phyloP scores from a whole-genome alignment of 2,329 filamentous ascomycete genomes.

The Neonectria faginata region DNA sequence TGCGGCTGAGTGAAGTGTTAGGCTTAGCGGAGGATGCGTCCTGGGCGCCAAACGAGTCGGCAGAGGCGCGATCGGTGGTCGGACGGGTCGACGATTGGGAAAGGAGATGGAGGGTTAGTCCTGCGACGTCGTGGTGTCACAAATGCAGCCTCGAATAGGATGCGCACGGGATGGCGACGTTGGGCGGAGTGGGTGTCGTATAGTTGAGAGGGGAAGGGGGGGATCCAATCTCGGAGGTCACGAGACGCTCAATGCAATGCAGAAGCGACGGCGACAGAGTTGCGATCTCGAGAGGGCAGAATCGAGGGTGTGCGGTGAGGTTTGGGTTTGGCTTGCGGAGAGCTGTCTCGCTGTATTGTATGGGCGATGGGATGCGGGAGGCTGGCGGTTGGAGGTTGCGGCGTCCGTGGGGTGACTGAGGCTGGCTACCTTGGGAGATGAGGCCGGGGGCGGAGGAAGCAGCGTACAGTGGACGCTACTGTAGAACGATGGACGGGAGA shows the following conservation, averaged over 20 bases:
- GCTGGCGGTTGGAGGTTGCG: slow-evolving; percentile 35
- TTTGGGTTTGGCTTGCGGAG: slow-evolving; percentile 21
- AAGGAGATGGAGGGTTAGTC: slow-evolving; percentile 12
- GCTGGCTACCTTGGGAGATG: slow-evolving; percentile 17
- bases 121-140: slow-evolving; percentile 25
- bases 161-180: slow-evolving; percentile 36
- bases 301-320: slow-evolving; percentile 15
- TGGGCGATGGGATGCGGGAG: slow-evolving; percentile 30
- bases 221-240: slow-evolving; percentile 39
- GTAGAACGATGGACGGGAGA: slow-evolving; percentile 7
- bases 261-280: slow-evolving; percentile 28
- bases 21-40: slow-evolving; percentile 32
- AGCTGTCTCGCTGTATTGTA: slow-evolving; percentile 26
- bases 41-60: slow-evolving; percentile 38
- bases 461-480: slow-evolving; percentile 36
- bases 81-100: slow-evolving; percentile 25
- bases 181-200: slow-evolving; percentile 26
- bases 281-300: slow-evolving; percentile 31
- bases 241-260: slow-evolving; percentile 34
- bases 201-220: slow-evolving; percentile 37
- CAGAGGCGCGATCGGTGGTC: slow-evolving; percentile 33
- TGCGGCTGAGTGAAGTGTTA: slow-evolving; percentile 13
- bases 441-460: slow-evolving; percentile 38
- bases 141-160: slow-evolving; percentile 31
- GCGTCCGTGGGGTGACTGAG: slow-evolving; percentile 38